These are phyloP conservation scores for Trebouxia sp. DNA, from an alignment of 139 green algal genomes.

Conservation along the genomic window DNA sequence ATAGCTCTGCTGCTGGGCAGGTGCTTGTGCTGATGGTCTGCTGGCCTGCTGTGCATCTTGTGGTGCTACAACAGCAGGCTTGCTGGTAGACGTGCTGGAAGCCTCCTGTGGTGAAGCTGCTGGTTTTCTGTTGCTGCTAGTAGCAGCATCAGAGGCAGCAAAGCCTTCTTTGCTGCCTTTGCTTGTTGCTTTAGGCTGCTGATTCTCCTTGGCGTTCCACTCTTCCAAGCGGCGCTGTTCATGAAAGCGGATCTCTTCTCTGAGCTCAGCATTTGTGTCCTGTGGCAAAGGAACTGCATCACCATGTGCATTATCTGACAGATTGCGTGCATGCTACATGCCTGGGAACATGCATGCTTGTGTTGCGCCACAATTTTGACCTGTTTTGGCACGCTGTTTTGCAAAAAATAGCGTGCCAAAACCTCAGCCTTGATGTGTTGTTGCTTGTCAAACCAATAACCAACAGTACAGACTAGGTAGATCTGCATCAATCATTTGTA, in stretches of 20 bases:
- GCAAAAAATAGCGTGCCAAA: too few species aligned
- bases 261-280: conserved; percentile 67
- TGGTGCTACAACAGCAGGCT: background rate
- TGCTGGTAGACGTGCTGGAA: background rate
- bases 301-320: too few species aligned
- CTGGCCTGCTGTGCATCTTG: background rate
- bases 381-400: too few species aligned
- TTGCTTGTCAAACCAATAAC: too few species aligned
- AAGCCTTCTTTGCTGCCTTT: background rate
- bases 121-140: conserved; percentile 19
- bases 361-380: too few species aligned
- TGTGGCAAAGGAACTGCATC: too few species aligned
- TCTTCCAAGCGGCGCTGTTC: conserved; percentile 65
- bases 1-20: background rate
- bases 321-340: too few species aligned
- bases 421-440: too few species aligned
- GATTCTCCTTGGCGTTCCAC: background rate
- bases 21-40: background rate
- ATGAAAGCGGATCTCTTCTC: conserved; percentile 75
- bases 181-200: background rate
- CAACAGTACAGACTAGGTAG: too few species aligned
- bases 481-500: too few species aligned
- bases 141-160: background rate
- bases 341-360: too few species aligned
- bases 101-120: background rate